Conservation (phyloP, 2,329 filamentous ascomycete genomes). For the Talaromyces sp. region DNA sequence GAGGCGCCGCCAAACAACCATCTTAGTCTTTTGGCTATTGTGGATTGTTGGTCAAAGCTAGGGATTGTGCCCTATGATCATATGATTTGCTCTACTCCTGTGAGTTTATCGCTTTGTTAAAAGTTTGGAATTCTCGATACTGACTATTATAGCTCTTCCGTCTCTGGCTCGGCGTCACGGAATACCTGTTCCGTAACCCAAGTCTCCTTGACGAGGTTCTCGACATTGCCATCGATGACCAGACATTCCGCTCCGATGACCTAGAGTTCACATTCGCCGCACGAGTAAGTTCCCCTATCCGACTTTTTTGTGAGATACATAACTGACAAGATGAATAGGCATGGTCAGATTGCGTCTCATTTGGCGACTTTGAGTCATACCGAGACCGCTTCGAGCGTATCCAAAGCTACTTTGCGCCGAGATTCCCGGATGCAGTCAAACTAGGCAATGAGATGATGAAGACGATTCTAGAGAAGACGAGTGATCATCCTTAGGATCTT, state of each 20-base stretch:
- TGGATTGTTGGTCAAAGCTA: conserved; percentile 95
- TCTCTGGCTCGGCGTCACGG: conserved; percentile 93
- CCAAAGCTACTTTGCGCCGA: conserved; percentile 84
- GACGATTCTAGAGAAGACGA: conserved; percentile 80
- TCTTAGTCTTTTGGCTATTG: conserved; percentile 88
- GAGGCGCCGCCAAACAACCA: conserved; percentile 81
- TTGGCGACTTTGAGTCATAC: conserved; percentile 92
- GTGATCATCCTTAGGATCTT: neutral
- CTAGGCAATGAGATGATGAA: conserved; percentile 97
- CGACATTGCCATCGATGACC: conserved; percentile 80
- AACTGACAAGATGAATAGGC: conserved; percentile 48
- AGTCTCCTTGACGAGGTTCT: conserved; percentile 79
- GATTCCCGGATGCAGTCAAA: conserved; percentile 81
- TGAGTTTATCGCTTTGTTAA: conserved; percentile 37
- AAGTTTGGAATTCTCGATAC: neutral
- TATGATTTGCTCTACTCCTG: conserved; percentile 97
- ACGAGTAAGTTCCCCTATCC: conserved; percentile 47
- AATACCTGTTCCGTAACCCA: conserved; percentile 85
- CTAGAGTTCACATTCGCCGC: conserved; percentile 98
- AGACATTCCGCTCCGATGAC: conserved; percentile 90
- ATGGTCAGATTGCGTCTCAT: conserved; percentile 89
- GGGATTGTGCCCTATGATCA: conserved; percentile 96
- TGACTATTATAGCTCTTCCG: conserved; percentile 66
- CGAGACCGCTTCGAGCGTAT: conserved; percentile 86
- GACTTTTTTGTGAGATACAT: neutral